phyloP scores from a whole-genome alignment of 2,329 filamentous ascomycete genomes.

The Gremmenia infestans region DNA sequence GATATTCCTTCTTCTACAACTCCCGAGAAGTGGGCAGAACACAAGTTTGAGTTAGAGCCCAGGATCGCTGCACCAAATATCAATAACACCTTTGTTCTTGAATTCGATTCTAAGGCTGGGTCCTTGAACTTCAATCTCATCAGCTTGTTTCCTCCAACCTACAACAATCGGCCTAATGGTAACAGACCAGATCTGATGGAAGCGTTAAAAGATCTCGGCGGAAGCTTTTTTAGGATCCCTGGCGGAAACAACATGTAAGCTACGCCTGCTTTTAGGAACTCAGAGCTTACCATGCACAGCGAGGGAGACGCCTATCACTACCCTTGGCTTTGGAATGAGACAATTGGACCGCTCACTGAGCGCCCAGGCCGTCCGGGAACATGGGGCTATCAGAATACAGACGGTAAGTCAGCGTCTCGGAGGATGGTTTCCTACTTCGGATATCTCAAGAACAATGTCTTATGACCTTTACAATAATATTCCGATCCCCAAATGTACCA shows the following conservation, averaged over 20 bases:
- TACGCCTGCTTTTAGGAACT: not conserved
- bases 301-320: slow-evolving; percentile 24
- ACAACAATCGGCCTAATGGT: slow-evolving; percentile 52
- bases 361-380: slow-evolving; percentile 35
- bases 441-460: too few species aligned
- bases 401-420: slow-evolving; percentile 28
- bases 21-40: slow-evolving; percentile 21
- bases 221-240: slow-evolving; percentile 58
- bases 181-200: slow-evolving; percentile 51
- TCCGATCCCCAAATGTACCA: too few species aligned
- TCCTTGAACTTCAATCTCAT: slow-evolving; percentile 52
- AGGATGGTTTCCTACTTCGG: too few species aligned
- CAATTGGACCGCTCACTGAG: slow-evolving; percentile 36
- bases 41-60: slow-evolving; percentile 18
- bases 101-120: slow-evolving; percentile 42
- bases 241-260: slow-evolving; percentile 57
- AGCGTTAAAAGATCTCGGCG: slow-evolving; percentile 46
- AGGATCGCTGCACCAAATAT: slow-evolving; percentile 19
- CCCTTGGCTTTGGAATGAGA: slow-evolving; percentile 36
- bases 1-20: slow-evolving; percentile 14
- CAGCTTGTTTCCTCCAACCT: slow-evolving; percentile 56
- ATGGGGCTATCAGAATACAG: slow-evolving; percentile 40
- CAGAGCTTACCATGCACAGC: slow-evolving; percentile 26
- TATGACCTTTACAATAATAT: too few species aligned
- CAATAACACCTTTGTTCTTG: slow-evolving; percentile 53